These are phyloP conservation scores for Podospora anserina DNA, from an alignment of 495 filamentous ascomycete species.

Conservation along the genomic window DNA sequence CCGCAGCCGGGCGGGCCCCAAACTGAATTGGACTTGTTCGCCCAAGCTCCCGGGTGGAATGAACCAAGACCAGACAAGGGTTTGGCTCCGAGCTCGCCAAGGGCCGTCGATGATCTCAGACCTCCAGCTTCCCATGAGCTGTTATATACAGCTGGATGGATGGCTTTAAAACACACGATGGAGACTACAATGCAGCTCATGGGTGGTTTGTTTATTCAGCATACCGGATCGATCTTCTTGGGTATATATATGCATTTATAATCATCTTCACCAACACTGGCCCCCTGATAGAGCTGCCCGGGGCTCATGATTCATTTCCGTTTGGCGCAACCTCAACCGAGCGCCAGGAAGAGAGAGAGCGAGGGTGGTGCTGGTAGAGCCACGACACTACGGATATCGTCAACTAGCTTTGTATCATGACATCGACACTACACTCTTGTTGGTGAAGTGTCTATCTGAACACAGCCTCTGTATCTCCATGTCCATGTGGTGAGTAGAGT, in stretches of 20 bases:
- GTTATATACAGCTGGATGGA: not conserved
- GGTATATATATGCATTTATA: no score
- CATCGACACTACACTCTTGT: not conserved
- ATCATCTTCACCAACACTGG: not conserved
- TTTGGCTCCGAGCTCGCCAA: not conserved
- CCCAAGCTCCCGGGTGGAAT: constrained; percentile 8
- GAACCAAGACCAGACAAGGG: constrained; percentile 3
- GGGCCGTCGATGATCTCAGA: constrained; percentile 9
- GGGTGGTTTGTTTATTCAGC: not conserved
- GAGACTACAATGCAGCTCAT: not conserved
- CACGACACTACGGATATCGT: not conserved
- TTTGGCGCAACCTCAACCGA: not conserved
- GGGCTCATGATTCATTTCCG: not conserved
- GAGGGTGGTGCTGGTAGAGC: not conserved
- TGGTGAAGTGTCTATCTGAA: not conserved
- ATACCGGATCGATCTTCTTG: no score
- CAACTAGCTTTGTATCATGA: not conserved
- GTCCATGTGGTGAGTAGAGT: not conserved
- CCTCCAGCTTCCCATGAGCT: constrained; percentile 1
- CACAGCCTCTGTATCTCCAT: not conserved
- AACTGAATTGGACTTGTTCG: constrained; percentile 1
- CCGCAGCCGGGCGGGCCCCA: not conserved
- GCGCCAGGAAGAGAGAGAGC: not conserved
- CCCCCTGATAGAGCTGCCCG: not conserved
- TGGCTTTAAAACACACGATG: not conserved